These are phyloP conservation scores for Blastocystis sp. DNA, from an alignment of 352 stramenopile species.

Conservation along the genomic window DNA sequence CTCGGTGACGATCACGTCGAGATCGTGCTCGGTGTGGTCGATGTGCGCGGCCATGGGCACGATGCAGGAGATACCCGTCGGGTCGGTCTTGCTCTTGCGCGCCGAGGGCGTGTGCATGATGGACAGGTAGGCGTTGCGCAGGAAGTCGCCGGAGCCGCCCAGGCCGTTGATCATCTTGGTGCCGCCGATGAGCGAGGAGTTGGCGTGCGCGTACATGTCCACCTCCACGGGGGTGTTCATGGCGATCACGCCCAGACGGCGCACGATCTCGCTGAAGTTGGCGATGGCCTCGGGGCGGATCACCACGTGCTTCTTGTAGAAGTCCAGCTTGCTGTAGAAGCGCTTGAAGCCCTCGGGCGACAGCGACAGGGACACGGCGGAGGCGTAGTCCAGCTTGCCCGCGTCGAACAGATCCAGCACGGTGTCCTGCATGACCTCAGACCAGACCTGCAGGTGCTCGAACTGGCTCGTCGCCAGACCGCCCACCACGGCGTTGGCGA, in stretches of 20 bases:
- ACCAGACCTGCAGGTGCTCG: slow-evolving; percentile 67
- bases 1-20: slow-evolving; percentile 69
- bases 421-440: slow-evolving; percentile 67
- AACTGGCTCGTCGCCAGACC: slow-evolving; percentile 55
- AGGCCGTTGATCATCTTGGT: slow-evolving; percentile 70
- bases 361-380: slow-evolving; percentile 62
- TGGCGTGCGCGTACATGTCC: slow-evolving; percentile 68
- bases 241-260: slow-evolving; percentile 67
- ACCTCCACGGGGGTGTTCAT: slow-evolving; percentile 69
- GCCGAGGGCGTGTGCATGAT: slow-evolving; percentile 69
- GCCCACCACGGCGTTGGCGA: slow-evolving; percentile 66
- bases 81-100: slow-evolving; percentile 65
- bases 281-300: slow-evolving; percentile 66
- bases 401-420: slow-evolving; percentile 67
- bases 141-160: slow-evolving; percentile 64
- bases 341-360: slow-evolving; percentile 62
- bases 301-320: slow-evolving; percentile 65
- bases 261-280: slow-evolving; percentile 65
- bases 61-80: slow-evolving; percentile 68
- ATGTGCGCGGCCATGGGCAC: slow-evolving; percentile 68
- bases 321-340: slow-evolving; percentile 68
- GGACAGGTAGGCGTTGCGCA: slow-evolving; percentile 67
- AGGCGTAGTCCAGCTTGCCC: slow-evolving; percentile 66
- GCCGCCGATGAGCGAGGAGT: slow-evolving; percentile 66
- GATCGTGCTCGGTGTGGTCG: slow-evolving; percentile 68